Conservation (phyloP, 345 rosid genomes). For the Garcia nutans region DNA sequence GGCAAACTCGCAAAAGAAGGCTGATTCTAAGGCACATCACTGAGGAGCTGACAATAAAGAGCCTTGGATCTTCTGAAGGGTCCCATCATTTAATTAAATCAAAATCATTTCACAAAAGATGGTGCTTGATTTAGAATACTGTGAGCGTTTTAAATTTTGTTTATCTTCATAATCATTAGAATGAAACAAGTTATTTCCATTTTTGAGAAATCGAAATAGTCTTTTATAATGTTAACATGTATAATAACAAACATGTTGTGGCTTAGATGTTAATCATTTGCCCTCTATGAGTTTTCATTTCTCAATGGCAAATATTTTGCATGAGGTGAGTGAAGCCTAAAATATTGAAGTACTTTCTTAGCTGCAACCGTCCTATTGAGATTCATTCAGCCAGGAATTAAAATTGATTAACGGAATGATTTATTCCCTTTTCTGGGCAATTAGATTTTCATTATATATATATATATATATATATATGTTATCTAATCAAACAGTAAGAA, state of each 20-base stretch:
- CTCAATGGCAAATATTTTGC: neutral
- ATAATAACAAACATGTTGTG: neutral
- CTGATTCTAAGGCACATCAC: constrained; percentile 50
- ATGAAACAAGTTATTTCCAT: neutral
- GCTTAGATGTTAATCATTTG: neutral
- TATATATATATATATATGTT: no score
- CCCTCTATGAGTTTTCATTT: neutral
- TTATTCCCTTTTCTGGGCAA: no score
- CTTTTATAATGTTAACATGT: neutral
- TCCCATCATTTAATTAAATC: neutral
- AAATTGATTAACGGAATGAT: no score
- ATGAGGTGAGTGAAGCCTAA: neutral
- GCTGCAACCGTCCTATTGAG: neutral
- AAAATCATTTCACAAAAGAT: neutral
- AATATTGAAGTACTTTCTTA: neutral
- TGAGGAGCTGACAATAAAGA: constrained; percentile 8
- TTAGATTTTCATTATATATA: no score
- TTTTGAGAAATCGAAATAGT: neutral
- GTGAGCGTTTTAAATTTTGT: neutral
- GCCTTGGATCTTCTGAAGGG: neutral
- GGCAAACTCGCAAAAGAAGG: constrained; percentile 52
- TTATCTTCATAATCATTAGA: neutral
- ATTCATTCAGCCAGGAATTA: no score
- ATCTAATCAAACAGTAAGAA: no score
- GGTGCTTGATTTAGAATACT: constrained; percentile 3